Conservation (phyloP, 1,139 yeast species). For the Cylindricascospora bacillispora region DNA sequence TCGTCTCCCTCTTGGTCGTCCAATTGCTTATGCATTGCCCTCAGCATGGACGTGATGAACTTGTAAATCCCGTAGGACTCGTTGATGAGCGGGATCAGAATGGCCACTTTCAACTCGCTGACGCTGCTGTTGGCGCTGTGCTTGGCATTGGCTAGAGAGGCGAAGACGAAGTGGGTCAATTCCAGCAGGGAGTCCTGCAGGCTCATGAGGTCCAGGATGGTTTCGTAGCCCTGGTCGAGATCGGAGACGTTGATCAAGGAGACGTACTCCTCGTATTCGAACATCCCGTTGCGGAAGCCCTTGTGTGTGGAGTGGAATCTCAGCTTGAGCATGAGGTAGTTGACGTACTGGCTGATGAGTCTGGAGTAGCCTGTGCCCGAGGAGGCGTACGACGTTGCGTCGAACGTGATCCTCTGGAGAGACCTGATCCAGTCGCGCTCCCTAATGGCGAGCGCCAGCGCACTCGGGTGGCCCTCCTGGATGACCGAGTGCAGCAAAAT, state of each 20-base stretch:
- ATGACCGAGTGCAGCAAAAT: slow-evolving; percentile 84
- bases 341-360: slow-evolving; percentile 66
- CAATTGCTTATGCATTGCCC: slow-evolving; percentile 73
- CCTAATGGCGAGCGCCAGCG: slow-evolving; percentile 68
- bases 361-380: slow-evolving; percentile 58
- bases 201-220: slow-evolving; percentile 73
- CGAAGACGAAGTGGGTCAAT: slow-evolving; percentile 64
- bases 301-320: slow-evolving; percentile 76
- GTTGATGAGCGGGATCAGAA: slow-evolving; percentile 83
- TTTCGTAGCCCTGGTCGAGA: slow-evolving; percentile 92
- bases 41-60: slow-evolving; percentile 78
- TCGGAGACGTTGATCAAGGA: slow-evolving; percentile 80
- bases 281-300: slow-evolving; percentile 77
- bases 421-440: slow-evolving; percentile 53
- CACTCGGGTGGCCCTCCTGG: slow-evolving; percentile 90
- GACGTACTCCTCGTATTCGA: slow-evolving; percentile 90
- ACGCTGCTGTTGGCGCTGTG: slow-evolving; percentile 16
- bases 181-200: slow-evolving; percentile 78
- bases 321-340: slow-evolving; percentile 57
- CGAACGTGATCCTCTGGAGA: slow-evolving; percentile 32
- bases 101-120: slow-evolving; percentile 75
- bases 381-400: slow-evolving; percentile 24
- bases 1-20: slow-evolving; percentile 46
- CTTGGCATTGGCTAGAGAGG: slow-evolving; percentile 37
- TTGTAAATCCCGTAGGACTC: slow-evolving; percentile 90